phyloP scores from a whole-genome alignment of 495 filamentous ascomycete genomes.

The Chaetomium tenue region DNA sequence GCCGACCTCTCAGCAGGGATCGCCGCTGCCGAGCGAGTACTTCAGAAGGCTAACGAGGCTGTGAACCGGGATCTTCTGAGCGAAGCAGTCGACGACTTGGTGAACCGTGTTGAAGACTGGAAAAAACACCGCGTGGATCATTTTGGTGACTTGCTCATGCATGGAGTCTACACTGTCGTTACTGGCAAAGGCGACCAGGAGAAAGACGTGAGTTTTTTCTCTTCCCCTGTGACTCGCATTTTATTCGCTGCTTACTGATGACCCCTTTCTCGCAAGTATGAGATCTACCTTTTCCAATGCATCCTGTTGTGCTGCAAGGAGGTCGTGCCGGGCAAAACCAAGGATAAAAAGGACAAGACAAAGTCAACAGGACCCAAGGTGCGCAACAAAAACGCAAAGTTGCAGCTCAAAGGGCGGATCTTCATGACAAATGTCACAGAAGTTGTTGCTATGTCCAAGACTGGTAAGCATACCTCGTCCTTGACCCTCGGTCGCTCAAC shows the following conservation, averaged over 20 bases:
- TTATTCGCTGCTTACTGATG: constrained; percentile 28
- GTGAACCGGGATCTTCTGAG: constrained; percentile 80
- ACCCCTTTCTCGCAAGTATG: constrained; percentile 61
- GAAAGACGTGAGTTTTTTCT: constrained; percentile 75
- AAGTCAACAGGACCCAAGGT: constrained; percentile 53
- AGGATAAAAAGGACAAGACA: constrained; percentile 63
- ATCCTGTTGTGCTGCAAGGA: constrained; percentile 99
- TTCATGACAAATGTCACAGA: constrained; percentile 99
- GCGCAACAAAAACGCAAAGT: constrained; percentile 70
- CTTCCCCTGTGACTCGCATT: not conserved
- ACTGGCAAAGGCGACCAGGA: constrained; percentile 79
- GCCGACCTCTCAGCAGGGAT: constrained; percentile 69
- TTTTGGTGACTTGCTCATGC: constrained; percentile 84
- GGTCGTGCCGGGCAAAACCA: constrained; percentile 79
- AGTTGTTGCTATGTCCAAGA: constrained; percentile 75
- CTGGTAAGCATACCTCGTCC: constrained; percentile 56
- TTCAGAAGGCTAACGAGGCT: constrained; percentile 82
- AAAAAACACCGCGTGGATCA: constrained; percentile 85
- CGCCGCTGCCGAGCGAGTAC: constrained; percentile 69
- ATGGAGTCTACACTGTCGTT: constrained; percentile 90
- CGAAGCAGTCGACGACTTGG: constrained; percentile 77
- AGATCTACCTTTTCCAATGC: constrained; percentile 93
- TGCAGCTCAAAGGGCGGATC: constrained; percentile 94
- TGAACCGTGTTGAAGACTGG: constrained; percentile 91
- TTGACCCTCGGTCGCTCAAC: not conserved